Percentiles rank a stretch among this genome's conserved stretches.
phyloP scores from a whole-genome alignment of 2,329 filamentous ascomycete genomes.

The Alternaria sp. region DNA sequence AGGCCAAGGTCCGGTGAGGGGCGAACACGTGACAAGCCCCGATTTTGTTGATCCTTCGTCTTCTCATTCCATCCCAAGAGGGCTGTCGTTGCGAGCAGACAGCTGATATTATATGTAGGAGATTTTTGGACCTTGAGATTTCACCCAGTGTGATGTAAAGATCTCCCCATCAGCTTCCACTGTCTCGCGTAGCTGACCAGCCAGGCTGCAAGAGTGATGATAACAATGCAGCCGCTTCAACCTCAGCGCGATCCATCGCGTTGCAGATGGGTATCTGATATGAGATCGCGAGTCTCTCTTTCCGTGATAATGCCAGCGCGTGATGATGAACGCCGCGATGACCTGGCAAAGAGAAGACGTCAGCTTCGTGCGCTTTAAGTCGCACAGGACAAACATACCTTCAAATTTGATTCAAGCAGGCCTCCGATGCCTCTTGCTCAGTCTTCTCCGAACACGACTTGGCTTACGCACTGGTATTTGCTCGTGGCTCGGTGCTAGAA shows the following conservation, averaged over 20 bases:
- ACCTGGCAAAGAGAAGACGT: background rate
- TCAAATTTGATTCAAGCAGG: slow-evolving; percentile 13
- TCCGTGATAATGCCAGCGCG: background rate
- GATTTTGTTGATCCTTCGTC: background rate
- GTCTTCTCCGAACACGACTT: slow-evolving; percentile 17
- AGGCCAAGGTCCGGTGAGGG: background rate
- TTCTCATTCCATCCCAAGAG: background rate
- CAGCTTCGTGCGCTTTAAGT: background rate
- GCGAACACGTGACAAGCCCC: background rate
- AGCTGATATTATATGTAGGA: background rate
- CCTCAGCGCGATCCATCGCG: no score
- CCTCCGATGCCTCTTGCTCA: slow-evolving; percentile 34
- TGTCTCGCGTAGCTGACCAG: background rate
- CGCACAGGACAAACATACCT: slow-evolving; percentile 1
- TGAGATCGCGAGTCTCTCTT: background rate
- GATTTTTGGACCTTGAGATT: background rate
- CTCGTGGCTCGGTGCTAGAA: slow-evolving; percentile 27
- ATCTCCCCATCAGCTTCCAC: background rate
- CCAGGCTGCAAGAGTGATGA: background rate
- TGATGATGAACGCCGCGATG: background rate
- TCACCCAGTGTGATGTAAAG: background rate
- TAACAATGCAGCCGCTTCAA: background rate
- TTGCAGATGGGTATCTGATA: background rate
- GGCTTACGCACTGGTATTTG: slow-evolving; percentile 14
- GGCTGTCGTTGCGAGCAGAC: background rate